A percentile compares a stretch with the other conserved stretches of the same genome.
phyloP scores from a whole-genome alignment of 164 flowering plant species.

The Paratinospora sagittata region DNA sequence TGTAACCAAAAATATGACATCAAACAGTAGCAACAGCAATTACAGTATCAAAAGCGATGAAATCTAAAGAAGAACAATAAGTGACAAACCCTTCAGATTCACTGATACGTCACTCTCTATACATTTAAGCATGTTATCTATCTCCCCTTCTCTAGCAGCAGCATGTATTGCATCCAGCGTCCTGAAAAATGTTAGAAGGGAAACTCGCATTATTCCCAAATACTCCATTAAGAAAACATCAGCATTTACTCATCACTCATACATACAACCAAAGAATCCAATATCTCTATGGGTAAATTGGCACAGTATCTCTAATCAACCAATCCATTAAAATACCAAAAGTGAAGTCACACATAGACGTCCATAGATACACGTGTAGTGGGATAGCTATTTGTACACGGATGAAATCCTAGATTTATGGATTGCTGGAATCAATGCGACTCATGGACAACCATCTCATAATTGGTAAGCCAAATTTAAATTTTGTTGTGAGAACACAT shows the following conservation, averaged over 20 bases:
- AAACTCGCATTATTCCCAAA: not conserved
- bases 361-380: no score
- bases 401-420: no score
- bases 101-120: conserved; percentile 68
- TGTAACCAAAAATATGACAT: not conserved
- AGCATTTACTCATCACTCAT: not conserved
- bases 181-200: conserved; percentile 29
- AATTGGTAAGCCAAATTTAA: no score
- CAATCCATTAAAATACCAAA: no score
- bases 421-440: no score
- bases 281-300: not conserved
- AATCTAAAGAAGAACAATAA: not conserved
- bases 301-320: no score
- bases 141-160: conserved; percentile 93
- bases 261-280: not conserved
- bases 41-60: not conserved
- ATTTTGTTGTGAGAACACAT: no score
- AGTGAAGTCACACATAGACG: no score
- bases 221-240: not conserved
- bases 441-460: no score
- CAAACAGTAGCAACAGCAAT: not conserved
- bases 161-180: conserved; percentile 83
- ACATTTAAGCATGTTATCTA: conserved; percentile 52
- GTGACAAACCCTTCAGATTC: conserved; percentile 56
- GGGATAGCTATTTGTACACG: no score